These are phyloP conservation scores for Candida golubevii DNA, from an alignment of 805 yeast genomes.

Conservation along the genomic window DNA sequence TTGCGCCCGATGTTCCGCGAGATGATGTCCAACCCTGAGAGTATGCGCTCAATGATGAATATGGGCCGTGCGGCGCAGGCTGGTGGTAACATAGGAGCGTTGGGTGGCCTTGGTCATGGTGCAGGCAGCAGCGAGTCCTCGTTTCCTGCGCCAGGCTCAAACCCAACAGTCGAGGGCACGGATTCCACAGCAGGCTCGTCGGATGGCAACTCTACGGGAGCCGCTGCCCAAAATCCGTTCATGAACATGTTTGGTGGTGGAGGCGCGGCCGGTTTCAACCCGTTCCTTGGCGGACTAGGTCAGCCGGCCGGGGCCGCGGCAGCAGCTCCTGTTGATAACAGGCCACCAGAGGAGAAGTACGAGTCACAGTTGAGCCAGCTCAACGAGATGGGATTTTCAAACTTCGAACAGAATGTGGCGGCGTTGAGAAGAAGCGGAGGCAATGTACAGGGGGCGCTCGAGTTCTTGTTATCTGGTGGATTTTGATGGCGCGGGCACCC, in stretches of 20 bases:
- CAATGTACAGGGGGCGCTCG: slow-evolving; percentile 94
- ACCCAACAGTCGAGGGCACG: slow-evolving; percentile 29
- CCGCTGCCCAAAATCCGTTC: slow-evolving; percentile 34
- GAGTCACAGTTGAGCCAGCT: slow-evolving; percentile 42
- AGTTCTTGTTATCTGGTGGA: slow-evolving; percentile 52
- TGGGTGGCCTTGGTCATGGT: slow-evolving; percentile 6
- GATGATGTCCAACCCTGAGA: slow-evolving; percentile 69
- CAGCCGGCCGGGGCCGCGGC: slow-evolving; percentile 22
- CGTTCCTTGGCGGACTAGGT: slow-evolving; percentile 42
- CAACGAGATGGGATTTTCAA: slow-evolving; percentile 65
- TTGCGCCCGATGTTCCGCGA: slow-evolving; percentile 80
- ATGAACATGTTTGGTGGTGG: slow-evolving; percentile 33
- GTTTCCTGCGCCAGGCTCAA: slow-evolving; percentile 38
- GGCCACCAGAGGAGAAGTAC: slow-evolving; percentile 45
- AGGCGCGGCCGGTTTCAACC: slow-evolving; percentile 42
- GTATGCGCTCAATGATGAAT: slow-evolving; percentile 77
- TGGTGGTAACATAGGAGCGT: slow-evolving; percentile 22
- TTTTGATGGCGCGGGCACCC: neutral
- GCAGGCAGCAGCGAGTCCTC: slow-evolving; percentile 13
- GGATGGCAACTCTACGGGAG: slow-evolving; percentile 3
- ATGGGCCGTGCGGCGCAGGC: slow-evolving; percentile 53
- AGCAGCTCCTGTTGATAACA: slow-evolving; percentile 31
- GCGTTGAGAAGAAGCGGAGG: slow-evolving; percentile 96
- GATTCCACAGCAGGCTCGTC: slow-evolving; percentile 4
- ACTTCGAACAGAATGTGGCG: slow-evolving; percentile 85